Percentiles rank a stretch among this genome's conserved stretches.
phyloP scores from a whole-genome alignment of 768 basidiomycete genomes.

The Leccinellum albellum region DNA sequence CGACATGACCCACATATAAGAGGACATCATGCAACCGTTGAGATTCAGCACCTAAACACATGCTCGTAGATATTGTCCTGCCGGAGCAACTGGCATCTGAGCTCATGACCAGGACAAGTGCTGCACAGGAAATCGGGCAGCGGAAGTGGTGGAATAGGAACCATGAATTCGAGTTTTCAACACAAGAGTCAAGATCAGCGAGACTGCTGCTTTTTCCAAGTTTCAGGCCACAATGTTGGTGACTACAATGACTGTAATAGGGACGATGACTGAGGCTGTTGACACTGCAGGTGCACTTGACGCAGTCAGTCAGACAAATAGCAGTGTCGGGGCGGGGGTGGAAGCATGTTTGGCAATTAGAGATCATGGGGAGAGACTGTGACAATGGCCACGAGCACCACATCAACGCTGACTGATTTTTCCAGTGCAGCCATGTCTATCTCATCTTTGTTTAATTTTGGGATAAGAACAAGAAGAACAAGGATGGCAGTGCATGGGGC shows the following conservation, averaged over 20 bases:
- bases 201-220: not conserved
- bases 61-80: slow-evolving; percentile 27
- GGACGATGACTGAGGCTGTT: no score
- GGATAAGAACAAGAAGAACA: no score
- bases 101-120: not conserved
- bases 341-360: no score
- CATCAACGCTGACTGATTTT: not conserved
- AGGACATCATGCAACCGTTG: not conserved
- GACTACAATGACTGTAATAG: no score
- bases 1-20: slow-evolving; percentile 7
- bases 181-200: slow-evolving; percentile 1
- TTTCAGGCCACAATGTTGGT: no score
- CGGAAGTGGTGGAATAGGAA: slow-evolving; percentile 6
- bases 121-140: not conserved
- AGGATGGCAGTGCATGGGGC: no score
- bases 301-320: not conserved
- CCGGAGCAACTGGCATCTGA: slow-evolving; percentile 11
- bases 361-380: not conserved
- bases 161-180: no score
- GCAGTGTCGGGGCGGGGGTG: no score
- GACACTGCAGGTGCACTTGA: not conserved
- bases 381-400: not conserved
- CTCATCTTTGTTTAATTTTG: no score
- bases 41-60: slow-evolving; percentile 12
- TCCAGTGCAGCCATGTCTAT: not conserved